Evolutionary conservation across 2,329 filamentous ascomycete genomes (phyloP), one percentile per base, ranked within the genome.

Genomic region (Colletotrichum falcatum): DNA sequence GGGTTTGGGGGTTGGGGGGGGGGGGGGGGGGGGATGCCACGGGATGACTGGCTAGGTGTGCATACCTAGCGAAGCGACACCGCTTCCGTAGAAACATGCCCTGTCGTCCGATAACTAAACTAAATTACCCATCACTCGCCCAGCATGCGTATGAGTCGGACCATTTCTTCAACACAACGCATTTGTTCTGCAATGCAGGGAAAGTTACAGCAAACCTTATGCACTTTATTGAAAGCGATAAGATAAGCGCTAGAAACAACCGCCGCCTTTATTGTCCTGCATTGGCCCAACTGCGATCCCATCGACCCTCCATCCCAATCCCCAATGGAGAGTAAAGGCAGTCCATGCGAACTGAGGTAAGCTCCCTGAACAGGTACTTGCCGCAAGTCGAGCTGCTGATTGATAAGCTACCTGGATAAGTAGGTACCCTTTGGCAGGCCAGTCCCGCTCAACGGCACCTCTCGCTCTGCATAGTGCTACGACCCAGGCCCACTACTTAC

Each of bases 351-450:
- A 42, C 39, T n/a, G n/a, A 8, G 39, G 39, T 20, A 42, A 16
- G 18, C 39, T 20, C 7, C 39, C 39, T 3, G 0, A 33, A 49
- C 58, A n/a, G 20, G 28, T 61, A 49, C 42, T 28, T 28, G n/a
- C 46, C 30, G n/a, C 30, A 26, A 49, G 58, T n/a, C n/a, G n/a
- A n/a, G n/a, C n/a, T 60, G 14, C 37, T 42, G 59, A 67, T 68
- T 58, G 65, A 68, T 64, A 68, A 42, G 42, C 18, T 20, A n/a
- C 35, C 30, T 23, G 23, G 44, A 12, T 23, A 46, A 0, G 44
- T 46, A 69, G 65, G 37, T 46, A 53, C 35, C 54, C 54, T 64
- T 46, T 35, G n/a, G 35, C 53, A 37, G 11, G 35, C 37, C 20
- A 39, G 26, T 35, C 49, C 61, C 55, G 46, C 46, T 26, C 35